These are phyloP conservation scores for Dryas drummondii DNA, from an alignment of 306 rosid species.

Conservation along the genomic window DNA sequence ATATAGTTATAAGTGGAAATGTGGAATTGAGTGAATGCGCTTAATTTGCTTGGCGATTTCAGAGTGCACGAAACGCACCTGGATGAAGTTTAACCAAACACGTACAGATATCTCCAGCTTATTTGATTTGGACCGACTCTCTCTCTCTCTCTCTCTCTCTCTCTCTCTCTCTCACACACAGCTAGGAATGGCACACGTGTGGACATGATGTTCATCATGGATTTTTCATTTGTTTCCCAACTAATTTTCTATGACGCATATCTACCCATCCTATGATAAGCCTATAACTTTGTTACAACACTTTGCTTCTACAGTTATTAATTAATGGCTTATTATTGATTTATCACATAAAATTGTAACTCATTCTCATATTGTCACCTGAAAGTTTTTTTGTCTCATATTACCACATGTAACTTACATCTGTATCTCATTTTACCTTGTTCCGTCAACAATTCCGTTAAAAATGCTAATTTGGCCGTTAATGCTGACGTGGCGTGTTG, in stretches of 20 bases:
- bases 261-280: neutral
- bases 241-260: neutral
- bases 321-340: no score
- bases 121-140: conserved; percentile 12
- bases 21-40: no score
- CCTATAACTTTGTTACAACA: neutral
- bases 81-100: conserved; percentile 13
- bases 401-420: no score
- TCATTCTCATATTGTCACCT: no score
- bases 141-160: neutral
- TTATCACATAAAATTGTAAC: no score
- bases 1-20: no score
- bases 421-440: no score
- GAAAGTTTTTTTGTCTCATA: no score
- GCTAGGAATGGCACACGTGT: conserved; percentile 14
- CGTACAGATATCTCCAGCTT: conserved; percentile 21
- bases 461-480: no score
- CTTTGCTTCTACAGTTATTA: neutral
- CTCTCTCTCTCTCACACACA: no score
- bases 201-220: conserved; percentile 6
- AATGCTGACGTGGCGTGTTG: no score
- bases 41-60: neutral
- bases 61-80: conserved; percentile 23
- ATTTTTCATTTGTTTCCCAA: neutral
- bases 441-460: no score